Conservation (phyloP, 192 early-diverging fungal genomes). For the Lunasporangiospora selenospora region DNA sequence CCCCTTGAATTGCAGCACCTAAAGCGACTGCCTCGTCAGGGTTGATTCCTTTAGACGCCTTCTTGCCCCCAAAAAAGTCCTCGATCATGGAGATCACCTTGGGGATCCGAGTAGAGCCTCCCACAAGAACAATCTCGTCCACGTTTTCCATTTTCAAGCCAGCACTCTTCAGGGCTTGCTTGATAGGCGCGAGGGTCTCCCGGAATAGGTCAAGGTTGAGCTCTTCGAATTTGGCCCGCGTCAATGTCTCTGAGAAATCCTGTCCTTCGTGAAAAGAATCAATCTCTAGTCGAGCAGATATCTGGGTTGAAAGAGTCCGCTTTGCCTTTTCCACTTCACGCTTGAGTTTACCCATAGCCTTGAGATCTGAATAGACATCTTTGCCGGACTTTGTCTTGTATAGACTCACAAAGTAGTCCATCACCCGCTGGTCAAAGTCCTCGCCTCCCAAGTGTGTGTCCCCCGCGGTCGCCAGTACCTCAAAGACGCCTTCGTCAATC, state of each 20-base stretch:
- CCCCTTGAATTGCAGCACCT: conserved; percentile 98
- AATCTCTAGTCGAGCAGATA: conserved; percentile 88
- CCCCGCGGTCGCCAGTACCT: conserved; percentile 98
- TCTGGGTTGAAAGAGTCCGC: conserved; percentile 89
- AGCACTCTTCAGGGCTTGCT: conserved; percentile 87
- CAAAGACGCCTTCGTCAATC: conserved; percentile 98
- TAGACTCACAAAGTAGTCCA: conserved; percentile 87
- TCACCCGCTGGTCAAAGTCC: conserved; percentile 86
- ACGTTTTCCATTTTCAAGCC: too few relatives aligned
- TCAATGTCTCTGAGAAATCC: conserved; percentile 90
- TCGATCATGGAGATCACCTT: conserved; percentile 96
- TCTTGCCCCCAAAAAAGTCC: conserved; percentile 98
- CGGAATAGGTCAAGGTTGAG: conserved; percentile 91
- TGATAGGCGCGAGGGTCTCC: conserved; percentile 89
- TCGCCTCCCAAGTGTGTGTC: conserved; percentile 89
- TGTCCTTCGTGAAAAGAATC: conserved; percentile 86
- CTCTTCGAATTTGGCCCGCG: conserved; percentile 94
- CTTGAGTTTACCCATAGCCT: conserved; percentile 92
- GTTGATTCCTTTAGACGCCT: conserved; percentile 99
- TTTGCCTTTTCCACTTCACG: conserved; percentile 91
- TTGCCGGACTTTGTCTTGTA: conserved; percentile 87
- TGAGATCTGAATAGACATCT: conserved; percentile 81
- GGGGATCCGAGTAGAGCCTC: conserved; percentile 98
- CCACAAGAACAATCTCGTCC: conserved; percentile 95
- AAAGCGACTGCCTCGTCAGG: conserved; percentile 99